phyloP scores from a whole-genome alignment of 2,329 filamentous ascomycete genomes.

The Penicillium sp. region DNA sequence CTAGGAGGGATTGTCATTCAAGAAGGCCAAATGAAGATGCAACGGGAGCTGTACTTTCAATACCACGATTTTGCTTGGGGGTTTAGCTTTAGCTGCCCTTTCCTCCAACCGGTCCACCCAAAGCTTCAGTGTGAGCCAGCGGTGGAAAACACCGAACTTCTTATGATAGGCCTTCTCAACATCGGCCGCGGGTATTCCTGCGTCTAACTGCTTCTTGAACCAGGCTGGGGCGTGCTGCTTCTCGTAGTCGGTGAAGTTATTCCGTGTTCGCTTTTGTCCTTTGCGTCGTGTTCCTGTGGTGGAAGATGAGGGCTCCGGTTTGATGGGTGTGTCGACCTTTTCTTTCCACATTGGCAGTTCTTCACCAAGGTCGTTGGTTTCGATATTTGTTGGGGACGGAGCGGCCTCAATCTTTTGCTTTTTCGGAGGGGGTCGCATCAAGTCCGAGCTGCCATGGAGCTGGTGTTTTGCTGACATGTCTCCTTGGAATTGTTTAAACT shows the following conservation, averaged over 20 bases:
- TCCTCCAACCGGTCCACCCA: constrained; percentile 3
- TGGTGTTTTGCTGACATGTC: neutral
- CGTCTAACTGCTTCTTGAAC: neutral
- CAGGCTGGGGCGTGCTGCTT: constrained; percentile 1
- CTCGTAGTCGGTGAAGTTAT: constrained; percentile 9
- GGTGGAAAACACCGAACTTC: constrained; percentile 4
- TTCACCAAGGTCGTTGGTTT: neutral
- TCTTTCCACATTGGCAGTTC: neutral
- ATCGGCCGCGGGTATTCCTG: neutral
- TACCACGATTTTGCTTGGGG: neutral
- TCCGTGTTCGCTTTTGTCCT: neutral
- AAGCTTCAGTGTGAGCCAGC: neutral
- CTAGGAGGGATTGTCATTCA: constrained; percentile 3
- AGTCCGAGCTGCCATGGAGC: neutral
- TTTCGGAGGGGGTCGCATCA: neutral
- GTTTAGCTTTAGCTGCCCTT: neutral
- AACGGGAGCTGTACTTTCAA: constrained; percentile 1
- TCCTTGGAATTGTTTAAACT: neutral
- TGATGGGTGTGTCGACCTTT: neutral
- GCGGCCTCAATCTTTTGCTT: neutral
- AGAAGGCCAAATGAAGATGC: neutral
- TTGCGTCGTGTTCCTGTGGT: neutral
- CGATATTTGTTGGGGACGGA: neutral
- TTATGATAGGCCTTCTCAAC: neutral
- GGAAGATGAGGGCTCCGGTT: neutral